These are phyloP conservation scores for Populus trichocarpa DNA, from an alignment of 441 rosid genomes.

Conservation along the genomic window DNA sequence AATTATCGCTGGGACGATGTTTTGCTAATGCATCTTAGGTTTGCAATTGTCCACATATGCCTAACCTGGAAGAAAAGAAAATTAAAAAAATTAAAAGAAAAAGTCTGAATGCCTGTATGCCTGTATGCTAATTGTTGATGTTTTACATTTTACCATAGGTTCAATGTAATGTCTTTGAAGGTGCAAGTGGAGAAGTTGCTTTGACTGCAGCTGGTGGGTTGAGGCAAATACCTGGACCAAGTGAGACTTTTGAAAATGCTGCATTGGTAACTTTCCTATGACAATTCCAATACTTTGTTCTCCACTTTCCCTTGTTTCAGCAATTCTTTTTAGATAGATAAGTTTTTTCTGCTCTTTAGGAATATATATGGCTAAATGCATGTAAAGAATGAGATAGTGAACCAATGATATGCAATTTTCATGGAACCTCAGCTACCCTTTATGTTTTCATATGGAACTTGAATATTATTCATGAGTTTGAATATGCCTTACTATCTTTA, in stretches of 20 bases:
- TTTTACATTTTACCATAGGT: constrained; percentile 46
- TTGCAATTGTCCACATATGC: background rate
- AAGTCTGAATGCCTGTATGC: constrained; percentile 5
- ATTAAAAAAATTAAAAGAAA: background rate
- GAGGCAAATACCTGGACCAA: constrained; percentile 81
- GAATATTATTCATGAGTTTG: background rate
- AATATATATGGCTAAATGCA: background rate
- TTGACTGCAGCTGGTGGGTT: constrained; percentile 89
- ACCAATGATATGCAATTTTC: background rate
- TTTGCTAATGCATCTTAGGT: background rate
- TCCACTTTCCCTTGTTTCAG: background rate
- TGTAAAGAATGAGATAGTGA: background rate
- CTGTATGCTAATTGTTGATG: constrained; percentile 18
- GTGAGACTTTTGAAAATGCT: constrained; percentile 80
- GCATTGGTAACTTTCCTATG: constrained; percentile 59
- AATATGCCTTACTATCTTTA: background rate
- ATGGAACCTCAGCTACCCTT: background rate
- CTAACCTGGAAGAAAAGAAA: background rate
- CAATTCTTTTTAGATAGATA: background rate
- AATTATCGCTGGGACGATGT: background rate
- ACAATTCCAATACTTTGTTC: background rate
- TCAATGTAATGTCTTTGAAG: constrained; percentile 90
- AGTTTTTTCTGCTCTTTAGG: background rate
- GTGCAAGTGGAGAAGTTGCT: constrained; percentile 82
- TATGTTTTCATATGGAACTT: background rate